A percentile compares a stretch with the other conserved stretches of the same genome.
Evolutionary conservation across 2,329 filamentous ascomycete genomes (phyloP).

Genomic region (Hypoxylon sp.): DNA sequence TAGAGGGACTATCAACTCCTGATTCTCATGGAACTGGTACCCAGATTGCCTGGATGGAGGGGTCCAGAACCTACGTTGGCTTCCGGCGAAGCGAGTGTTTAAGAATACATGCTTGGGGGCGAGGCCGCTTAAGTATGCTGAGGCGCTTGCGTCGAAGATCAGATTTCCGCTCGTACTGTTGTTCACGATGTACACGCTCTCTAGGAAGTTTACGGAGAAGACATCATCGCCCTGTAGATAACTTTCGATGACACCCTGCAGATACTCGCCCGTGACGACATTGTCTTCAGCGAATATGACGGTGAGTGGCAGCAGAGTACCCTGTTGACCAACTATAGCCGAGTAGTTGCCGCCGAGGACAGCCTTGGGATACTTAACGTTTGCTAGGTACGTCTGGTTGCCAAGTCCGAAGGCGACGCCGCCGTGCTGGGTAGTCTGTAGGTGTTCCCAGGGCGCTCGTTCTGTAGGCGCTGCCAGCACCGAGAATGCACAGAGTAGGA

Average conservation of each 20-base stretch:
- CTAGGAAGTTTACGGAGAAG: constrained; percentile 56
- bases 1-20: constrained; percentile 14
- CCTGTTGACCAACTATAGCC: constrained; percentile 10
- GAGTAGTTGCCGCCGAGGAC: constrained; percentile 36
- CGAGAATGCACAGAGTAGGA: constrained; percentile 17
- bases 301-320: constrained; percentile 45
- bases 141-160: constrained; percentile 44
- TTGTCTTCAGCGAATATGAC: constrained; percentile 53
- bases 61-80: constrained; percentile 22
- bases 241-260: constrained; percentile 52
- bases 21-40: background rate
- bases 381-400: constrained; percentile 56
- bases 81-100: constrained; percentile 34
- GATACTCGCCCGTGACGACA: constrained; percentile 48
- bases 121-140: constrained; percentile 41
- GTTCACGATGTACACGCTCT: constrained; percentile 52
- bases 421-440: constrained; percentile 47
- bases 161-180: constrained; percentile 45
- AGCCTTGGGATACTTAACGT: constrained; percentile 53
- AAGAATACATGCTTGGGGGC: constrained; percentile 38
- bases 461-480: constrained; percentile 26
- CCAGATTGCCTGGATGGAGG: background rate
- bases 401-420: constrained; percentile 56
- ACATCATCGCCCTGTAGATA: constrained; percentile 57
- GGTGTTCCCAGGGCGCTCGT: constrained; percentile 39